A percentile compares a stretch with the other conserved stretches of the same genome.
Conservation (phyloP, 257 asterid species). For the Nicotiana tomentosiformis region DNA sequence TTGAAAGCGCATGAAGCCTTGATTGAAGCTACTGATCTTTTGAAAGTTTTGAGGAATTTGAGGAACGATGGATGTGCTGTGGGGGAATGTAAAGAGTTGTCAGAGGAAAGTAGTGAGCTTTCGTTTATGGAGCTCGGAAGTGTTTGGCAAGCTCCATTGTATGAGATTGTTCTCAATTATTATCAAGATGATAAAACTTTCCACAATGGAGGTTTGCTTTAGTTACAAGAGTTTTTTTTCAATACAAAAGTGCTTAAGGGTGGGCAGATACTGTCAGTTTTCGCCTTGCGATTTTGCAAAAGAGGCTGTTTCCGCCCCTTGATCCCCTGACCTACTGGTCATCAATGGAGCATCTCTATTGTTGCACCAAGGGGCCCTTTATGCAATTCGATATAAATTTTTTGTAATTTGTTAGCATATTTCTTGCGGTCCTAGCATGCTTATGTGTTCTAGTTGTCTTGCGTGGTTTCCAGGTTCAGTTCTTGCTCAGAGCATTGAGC, state of each 20-base stretch:
- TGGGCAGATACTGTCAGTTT: not conserved
- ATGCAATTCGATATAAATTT: not conserved
- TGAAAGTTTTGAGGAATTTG: constrained; percentile 43
- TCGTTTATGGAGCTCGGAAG: constrained; percentile 63
- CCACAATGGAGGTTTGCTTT: constrained; percentile 34
- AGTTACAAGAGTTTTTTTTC: not conserved
- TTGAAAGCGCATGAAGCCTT: constrained; percentile 66
- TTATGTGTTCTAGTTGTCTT: not conserved
- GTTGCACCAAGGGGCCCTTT: not conserved
- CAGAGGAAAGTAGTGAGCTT: constrained; percentile 34
- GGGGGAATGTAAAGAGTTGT: constrained; percentile 25
- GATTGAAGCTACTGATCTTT: constrained; percentile 40
- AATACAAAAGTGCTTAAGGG: not conserved
- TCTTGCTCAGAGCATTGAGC: constrained; percentile 16
- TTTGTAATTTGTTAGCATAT: not conserved
- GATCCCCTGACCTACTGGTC: not conserved
- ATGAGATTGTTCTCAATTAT: constrained; percentile 48
- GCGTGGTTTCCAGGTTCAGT: constrained; percentile 31
- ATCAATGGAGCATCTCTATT: not conserved
- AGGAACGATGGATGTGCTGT: constrained; percentile 29
- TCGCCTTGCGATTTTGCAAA: not conserved
- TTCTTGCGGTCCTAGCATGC: not conserved
- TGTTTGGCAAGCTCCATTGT: constrained; percentile 79
- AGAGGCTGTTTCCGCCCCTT: not conserved
- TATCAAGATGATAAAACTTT: constrained; percentile 19